A percentile compares a stretch with the other conserved stretches of the same genome.
Conservation (phyloP, 306 rosid genomes). For the Leucaena leucocephala region DNA sequence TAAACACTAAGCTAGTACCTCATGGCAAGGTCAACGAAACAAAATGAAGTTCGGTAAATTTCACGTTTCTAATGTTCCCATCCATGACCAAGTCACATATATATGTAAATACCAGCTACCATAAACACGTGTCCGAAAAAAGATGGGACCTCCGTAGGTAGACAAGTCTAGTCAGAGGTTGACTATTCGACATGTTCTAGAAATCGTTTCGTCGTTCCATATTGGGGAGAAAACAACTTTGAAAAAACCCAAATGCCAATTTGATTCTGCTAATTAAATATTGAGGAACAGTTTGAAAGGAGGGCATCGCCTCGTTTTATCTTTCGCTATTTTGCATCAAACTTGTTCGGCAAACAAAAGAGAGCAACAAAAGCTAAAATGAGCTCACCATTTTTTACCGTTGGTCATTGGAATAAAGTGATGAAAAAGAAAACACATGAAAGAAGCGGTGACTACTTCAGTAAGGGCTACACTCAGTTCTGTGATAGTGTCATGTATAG, state of each 20-base stretch:
- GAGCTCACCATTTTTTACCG: not conserved
- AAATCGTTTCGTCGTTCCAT: not conserved
- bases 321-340: not conserved
- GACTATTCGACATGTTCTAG: not conserved
- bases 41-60: not conserved
- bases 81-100: slow-evolving; percentile 10
- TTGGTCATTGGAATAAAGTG: slow-evolving; percentile 15
- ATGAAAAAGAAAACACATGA: not conserved
- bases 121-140: not conserved
- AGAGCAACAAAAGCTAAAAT: slow-evolving; percentile 14
- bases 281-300: not conserved
- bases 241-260: not conserved
- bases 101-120: not conserved
- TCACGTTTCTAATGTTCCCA: not conserved
- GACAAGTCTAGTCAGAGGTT: not conserved
- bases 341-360: not conserved
- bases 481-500: slow-evolving; percentile 35
- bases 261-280: not conserved
- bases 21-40: not conserved
- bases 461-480: slow-evolving; percentile 38
- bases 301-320: not conserved
- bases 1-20: not conserved
- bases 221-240: no score
- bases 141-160: not conserved
- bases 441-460: slow-evolving; percentile 19